Conservation (phyloP, 192 early-diverging fungal genomes). For the Geranomyces variabilis region DNA sequence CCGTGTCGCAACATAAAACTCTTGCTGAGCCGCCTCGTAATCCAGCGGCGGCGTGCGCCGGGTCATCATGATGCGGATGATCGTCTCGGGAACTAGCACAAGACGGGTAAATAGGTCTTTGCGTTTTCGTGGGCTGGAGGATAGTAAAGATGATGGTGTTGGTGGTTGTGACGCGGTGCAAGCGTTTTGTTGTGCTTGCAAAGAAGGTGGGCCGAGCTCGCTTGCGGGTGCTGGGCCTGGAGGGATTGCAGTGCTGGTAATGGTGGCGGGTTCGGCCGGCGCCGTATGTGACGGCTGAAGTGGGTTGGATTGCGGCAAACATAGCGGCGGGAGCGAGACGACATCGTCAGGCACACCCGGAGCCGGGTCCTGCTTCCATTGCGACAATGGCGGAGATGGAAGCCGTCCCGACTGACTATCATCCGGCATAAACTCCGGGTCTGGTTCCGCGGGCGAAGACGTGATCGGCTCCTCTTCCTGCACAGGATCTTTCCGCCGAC, state of each 20-base stretch:
- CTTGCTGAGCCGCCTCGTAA: not conserved
- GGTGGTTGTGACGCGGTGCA: not conserved
- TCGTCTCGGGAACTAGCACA: constrained; percentile 19
- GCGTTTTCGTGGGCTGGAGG: not conserved
- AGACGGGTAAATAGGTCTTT: constrained; percentile 18
- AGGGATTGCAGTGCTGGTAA: too few relatives aligned
- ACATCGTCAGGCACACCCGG: not conserved
- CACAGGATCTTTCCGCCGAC: too few relatives aligned
- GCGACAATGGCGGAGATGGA: constrained; percentile 18
- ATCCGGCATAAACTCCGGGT: too few relatives aligned
- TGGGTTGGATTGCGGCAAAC: too few relatives aligned
- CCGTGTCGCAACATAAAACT: not conserved
- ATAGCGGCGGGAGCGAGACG: not conserved
- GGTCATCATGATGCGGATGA: constrained; percentile 13
- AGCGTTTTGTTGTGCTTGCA: too few relatives aligned
- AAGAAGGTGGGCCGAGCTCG: too few relatives aligned
- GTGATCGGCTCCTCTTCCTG: too few relatives aligned
- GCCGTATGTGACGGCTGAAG: too few relatives aligned
- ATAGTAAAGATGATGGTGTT: not conserved
- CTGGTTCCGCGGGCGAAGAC: too few relatives aligned
- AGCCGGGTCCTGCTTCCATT: not conserved
- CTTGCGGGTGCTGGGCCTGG: too few relatives aligned
- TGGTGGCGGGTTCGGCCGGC: too few relatives aligned
- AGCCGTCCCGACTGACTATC: not conserved
- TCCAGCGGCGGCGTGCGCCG: not conserved